Conservation (phyloP, 495 filamentous ascomycete species). For the Ramalina intermedia region DNA sequence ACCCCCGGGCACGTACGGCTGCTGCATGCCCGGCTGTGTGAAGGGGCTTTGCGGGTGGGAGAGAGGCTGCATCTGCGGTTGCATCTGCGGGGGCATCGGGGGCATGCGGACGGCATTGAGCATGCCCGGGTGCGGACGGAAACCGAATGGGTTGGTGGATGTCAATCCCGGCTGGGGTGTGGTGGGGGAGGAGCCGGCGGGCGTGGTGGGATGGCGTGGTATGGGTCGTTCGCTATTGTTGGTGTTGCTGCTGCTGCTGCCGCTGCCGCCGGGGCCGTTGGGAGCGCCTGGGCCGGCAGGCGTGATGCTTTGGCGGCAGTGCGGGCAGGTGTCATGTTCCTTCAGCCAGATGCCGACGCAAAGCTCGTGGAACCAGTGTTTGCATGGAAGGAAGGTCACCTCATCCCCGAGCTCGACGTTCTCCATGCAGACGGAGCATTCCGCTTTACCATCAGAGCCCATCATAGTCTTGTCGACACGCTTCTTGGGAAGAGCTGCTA, state of each 20-base stretch:
- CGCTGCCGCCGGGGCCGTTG: neutral
- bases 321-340: constrained; percentile 83
- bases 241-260: neutral
- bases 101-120: no score
- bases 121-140: no score
- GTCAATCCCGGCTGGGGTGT: no score
- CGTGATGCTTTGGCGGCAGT: constrained; percentile 65
- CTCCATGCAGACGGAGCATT: constrained; percentile 93
- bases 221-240: constrained; percentile 1
- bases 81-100: no score
- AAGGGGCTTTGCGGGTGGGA: constrained; percentile 1
- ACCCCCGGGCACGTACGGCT: constrained; percentile 10
- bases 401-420: constrained; percentile 59
- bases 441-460: constrained; percentile 46
- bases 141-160: no score
- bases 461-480: constrained; percentile 51
- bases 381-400: constrained; percentile 70
- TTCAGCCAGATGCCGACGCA: constrained; percentile 70
- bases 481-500: constrained; percentile 58
- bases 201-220: neutral
- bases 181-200: no score
- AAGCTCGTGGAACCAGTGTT: constrained; percentile 76
- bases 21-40: constrained; percentile 10
- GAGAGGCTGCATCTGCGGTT: no score
- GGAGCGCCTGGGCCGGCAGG: constrained; percentile 8